Conservation (phyloP, 1,139 yeast genomes). For the Debaryomycetaceae sp. region DNA sequence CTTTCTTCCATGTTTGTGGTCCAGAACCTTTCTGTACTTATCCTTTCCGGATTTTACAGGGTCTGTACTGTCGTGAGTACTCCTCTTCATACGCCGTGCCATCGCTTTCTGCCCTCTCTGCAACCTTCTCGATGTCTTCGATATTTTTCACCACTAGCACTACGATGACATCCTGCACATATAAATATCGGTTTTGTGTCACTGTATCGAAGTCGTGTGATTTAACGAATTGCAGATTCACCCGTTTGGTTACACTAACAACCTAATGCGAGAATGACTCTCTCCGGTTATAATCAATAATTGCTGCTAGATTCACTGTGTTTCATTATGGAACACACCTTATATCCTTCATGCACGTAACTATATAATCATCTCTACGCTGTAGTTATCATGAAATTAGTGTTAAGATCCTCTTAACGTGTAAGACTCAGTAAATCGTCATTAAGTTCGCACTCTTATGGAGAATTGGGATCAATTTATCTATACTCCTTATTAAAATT, state of each 20-base stretch:
- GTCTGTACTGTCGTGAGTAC: background rate
- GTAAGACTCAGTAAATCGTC: background rate
- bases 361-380: background rate
- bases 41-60: background rate
- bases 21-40: background rate
- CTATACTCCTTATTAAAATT: background rate
- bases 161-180: background rate
- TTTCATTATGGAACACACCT: no score
- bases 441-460: background rate
- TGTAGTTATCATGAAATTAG: background rate
- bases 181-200: background rate
- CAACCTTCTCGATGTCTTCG: no score
- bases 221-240: no score
- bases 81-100: background rate
- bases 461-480: background rate
- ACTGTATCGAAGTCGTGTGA: conserved; percentile 2
- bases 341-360: no score
- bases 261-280: background rate
- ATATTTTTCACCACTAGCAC: background rate
- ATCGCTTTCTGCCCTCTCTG: no score
- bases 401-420: background rate
- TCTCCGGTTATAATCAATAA: background rate
- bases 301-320: no score
- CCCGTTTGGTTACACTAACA: background rate
- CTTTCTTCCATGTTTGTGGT: conserved; percentile 30